A percentile compares a stretch with the other conserved stretches of the same genome.
These are phyloP conservation scores for Taiozyma sp. DNA, from an alignment of 1,139 yeast genomes.

Conservation along the genomic window DNA sequence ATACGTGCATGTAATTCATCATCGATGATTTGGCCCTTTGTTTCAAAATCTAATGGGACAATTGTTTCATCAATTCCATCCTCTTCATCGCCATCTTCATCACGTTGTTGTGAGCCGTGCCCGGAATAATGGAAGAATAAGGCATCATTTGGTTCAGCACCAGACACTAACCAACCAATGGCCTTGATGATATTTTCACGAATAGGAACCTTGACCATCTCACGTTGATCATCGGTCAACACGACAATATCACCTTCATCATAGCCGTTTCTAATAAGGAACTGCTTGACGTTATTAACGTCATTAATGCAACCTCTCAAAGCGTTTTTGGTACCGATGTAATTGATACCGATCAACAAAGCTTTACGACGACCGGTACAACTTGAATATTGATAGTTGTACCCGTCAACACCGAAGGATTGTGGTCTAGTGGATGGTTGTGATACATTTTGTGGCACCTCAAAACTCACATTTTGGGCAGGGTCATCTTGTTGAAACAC, in stretches of 20 bases:
- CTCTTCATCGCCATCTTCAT: conserved; percentile 85
- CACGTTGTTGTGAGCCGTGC: conserved; percentile 85
- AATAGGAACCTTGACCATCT: conserved; percentile 67
- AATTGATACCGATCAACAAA: conserved; percentile 80
- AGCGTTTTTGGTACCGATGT: conserved; percentile 66
- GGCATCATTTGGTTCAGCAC: conserved; percentile 83
- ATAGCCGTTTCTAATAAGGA: conserved; percentile 61
- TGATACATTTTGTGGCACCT: conserved; percentile 11
- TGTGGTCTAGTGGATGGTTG: conserved; percentile 33
- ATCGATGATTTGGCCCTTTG: conserved; percentile 71
- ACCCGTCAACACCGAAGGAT: conserved; percentile 28
- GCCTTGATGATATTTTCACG: conserved; percentile 76
- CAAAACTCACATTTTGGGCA: conserved; percentile 9
- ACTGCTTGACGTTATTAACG: conserved; percentile 57
- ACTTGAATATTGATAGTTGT: conserved; percentile 60
- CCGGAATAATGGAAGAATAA: conserved; percentile 88
- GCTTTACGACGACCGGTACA: conserved; percentile 81
- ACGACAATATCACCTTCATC: conserved; percentile 75
- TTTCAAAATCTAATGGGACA: conserved; percentile 85
- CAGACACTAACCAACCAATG: conserved; percentile 85
- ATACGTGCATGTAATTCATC: conserved; percentile 81
- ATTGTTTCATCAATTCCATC: conserved; percentile 88
- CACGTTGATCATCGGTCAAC: conserved; percentile 66
- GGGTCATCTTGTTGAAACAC: conserved; percentile 15
- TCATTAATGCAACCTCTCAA: conserved; percentile 88